Conservation (phyloP, 2,329 filamentous ascomycete genomes). For the Xylaria arbuscula region DNA sequence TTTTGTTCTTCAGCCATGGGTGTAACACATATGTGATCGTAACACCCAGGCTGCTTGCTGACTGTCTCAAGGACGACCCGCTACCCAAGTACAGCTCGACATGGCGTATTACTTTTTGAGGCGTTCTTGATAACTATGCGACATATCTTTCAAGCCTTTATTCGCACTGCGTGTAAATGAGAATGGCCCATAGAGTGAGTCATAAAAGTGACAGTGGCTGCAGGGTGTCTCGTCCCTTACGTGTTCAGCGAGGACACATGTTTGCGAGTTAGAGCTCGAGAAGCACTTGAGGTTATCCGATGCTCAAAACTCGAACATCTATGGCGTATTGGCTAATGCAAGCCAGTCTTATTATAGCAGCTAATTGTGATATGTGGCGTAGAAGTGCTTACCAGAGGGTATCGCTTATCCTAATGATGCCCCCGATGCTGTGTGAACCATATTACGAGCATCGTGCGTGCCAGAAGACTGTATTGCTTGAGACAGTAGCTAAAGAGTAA, state of each 20-base stretch:
- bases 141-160: not conserved
- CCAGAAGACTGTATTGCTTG: not conserved
- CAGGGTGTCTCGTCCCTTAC: not conserved
- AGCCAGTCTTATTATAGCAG: not conserved
- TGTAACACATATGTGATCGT: not conserved
- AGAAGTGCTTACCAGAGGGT: not conserved
- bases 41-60: not conserved
- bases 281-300: not conserved
- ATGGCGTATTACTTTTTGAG: not conserved
- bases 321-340: not conserved
- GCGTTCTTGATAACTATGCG: not conserved
- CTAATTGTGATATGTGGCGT: no score
- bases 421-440: not conserved
- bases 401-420: not conserved
- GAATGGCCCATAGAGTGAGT: not conserved
- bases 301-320: not conserved
- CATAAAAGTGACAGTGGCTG: constrained; percentile 2
- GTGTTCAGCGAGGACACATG: not conserved
- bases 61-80: not conserved
- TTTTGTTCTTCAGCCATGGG: not conserved
- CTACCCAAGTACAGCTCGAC: not conserved
- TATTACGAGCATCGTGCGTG: not conserved
- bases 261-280: not conserved
- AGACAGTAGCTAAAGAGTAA: not conserved
- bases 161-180: not conserved